phyloP scores from a whole-genome alignment of 768 basidiomycete species.

The Baorangia bicolor region DNA sequence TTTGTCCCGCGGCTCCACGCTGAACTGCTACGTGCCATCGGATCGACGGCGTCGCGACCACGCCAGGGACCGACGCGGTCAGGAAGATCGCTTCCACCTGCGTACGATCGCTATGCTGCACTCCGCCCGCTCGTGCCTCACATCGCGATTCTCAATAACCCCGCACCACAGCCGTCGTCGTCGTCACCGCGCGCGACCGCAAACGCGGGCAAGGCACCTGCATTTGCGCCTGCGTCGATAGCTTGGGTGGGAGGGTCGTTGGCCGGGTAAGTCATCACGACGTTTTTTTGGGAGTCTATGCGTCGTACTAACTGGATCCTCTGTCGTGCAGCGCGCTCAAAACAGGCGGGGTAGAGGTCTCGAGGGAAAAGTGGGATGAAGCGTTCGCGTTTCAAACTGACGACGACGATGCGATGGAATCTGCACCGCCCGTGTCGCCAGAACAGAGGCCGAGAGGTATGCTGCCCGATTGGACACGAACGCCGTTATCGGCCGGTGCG shows the following conservation, averaged over 20 bases:
- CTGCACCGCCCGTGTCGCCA: slow-evolving; percentile 10
- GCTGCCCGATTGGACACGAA: slow-evolving; percentile 82
- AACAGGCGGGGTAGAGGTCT: slow-evolving; percentile 79
- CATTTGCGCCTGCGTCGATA: slow-evolving; percentile 77
- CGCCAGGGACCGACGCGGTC: slow-evolving; percentile 37
- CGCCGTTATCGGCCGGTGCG: slow-evolving; percentile 60
- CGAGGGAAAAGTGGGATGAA: slow-evolving; percentile 87
- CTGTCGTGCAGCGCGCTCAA: slow-evolving; percentile 64
- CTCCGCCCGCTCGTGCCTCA: slow-evolving; percentile 70
- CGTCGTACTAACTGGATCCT: not conserved
- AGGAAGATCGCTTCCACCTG: slow-evolving; percentile 42
- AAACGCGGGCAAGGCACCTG: slow-evolving; percentile 82
- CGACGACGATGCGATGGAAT: slow-evolving; percentile 39
- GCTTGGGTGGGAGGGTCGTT: slow-evolving; percentile 94
- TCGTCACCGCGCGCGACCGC: slow-evolving; percentile 50
- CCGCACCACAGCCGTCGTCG: slow-evolving; percentile 51
- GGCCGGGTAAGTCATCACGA: slow-evolving; percentile 64
- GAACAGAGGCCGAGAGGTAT: slow-evolving; percentile 41
- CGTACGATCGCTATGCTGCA: slow-evolving; percentile 72
- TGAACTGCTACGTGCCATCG: slow-evolving; percentile 67
- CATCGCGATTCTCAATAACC: slow-evolving; percentile 86
- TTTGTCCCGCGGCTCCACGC: slow-evolving; percentile 87
- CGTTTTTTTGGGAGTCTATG: not conserved
- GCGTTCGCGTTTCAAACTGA: slow-evolving; percentile 42
- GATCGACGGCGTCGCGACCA: slow-evolving; percentile 35